Conservation (phyloP, 768 basidiomycete genomes). For the Leucosporidium creatinivorum region DNA sequence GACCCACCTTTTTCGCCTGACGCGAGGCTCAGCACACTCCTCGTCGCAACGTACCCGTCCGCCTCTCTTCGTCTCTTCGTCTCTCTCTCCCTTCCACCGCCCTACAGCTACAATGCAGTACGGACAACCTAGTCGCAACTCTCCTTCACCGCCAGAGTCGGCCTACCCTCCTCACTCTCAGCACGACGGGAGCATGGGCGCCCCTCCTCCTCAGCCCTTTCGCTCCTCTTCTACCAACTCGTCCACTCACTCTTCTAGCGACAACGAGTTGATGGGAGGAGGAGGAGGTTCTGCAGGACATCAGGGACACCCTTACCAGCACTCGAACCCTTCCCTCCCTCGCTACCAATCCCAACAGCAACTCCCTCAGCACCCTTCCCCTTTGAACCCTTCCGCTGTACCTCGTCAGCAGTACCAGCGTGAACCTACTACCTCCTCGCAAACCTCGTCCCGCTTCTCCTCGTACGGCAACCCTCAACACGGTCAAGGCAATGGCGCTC, state of each 20-base stretch:
- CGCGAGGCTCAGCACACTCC: neutral
- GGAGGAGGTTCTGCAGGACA: too few relatives aligned
- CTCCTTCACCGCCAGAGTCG: neutral
- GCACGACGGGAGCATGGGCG: too few relatives aligned
- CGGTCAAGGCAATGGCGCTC: conserved; percentile 12
- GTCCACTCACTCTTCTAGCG: conserved; percentile 16
- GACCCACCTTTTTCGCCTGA: too few relatives aligned
- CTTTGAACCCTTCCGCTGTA: conserved; percentile 30
- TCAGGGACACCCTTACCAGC: conserved; percentile 15
- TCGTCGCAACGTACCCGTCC: neutral
- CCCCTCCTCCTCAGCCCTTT: conserved; percentile 6
- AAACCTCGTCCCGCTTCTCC: conserved; percentile 23
- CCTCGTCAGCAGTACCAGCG: too few relatives aligned
- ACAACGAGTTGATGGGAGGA: conserved; percentile 4
- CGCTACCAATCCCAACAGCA: conserved; percentile 27
- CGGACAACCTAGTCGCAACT: neutral
- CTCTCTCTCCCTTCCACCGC: neutral
- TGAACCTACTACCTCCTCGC: conserved; percentile 1
- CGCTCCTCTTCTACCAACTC: conserved; percentile 22
- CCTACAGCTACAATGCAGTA: neutral
- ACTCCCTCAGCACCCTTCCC: conserved; percentile 26
- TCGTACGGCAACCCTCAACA: conserved; percentile 7
- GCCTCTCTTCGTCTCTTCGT: too few relatives aligned
- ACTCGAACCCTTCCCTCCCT: conserved; percentile 25
- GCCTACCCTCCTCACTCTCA: neutral